Evolutionary conservation across 495 filamentous ascomycete genomes (phyloP).

Genomic region (Trichoderma erinaceum): DNA sequence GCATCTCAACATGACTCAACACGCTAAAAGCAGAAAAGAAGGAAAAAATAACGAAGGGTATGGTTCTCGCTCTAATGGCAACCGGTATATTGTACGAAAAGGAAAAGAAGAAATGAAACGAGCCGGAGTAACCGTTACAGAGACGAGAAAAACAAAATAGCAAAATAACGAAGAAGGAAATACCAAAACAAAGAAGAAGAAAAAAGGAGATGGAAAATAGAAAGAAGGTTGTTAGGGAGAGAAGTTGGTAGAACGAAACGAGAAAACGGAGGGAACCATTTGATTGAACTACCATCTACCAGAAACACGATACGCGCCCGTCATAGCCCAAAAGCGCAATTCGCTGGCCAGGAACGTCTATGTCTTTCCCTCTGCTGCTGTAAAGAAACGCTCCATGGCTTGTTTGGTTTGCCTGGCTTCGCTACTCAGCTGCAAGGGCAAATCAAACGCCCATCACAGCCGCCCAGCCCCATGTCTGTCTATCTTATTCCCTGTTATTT

Average conservation of each 20-base stretch:
- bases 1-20: slow-evolving; percentile 9
- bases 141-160: not conserved
- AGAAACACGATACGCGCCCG: not conserved
- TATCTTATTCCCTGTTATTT: not conserved
- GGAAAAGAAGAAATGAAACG: not conserved
- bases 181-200: not conserved
- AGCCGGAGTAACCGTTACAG: not conserved
- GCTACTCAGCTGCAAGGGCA: not conserved
- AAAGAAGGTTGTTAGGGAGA: not conserved
- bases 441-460: slow-evolving; percentile 11
- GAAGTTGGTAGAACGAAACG: not conserved
- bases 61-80: not conserved
- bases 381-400: too few relatives aligned
- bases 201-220: not conserved
- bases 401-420: too few relatives aligned
- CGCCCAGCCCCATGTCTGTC: not conserved
- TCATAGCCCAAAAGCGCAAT: too few relatives aligned
- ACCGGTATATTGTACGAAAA: not conserved
- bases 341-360: too few relatives aligned
- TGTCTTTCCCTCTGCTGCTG: too few relatives aligned
- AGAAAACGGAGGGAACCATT: too few relatives aligned
- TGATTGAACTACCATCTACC: not conserved
- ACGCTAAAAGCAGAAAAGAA: not conserved
- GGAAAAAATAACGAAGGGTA: not conserved
- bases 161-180: not conserved